Evolutionary conservation across 139 green algal species (phyloP), one percentile per base, ranked within the genome.

Genomic region (Axilococcus clingmanii): DNA sequence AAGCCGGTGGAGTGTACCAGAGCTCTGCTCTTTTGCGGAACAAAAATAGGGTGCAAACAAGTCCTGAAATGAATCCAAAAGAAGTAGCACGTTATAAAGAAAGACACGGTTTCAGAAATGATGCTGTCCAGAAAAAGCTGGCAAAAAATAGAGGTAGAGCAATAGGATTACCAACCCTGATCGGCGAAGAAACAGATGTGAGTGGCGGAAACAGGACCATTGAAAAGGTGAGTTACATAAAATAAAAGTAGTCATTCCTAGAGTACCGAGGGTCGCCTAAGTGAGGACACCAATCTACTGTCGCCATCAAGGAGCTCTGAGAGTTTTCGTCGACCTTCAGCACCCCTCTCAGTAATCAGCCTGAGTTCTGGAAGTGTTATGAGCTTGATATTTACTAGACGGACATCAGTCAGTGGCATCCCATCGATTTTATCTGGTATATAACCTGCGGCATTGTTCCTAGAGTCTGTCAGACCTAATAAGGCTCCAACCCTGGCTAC

Each of bases 361-460:
- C 69, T 62, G 30, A 81, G 44, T 57, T 81, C 73, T 9, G 54
- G 25, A 23, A 81, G 65, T 15, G 60, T 65, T 30, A 81, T 63
- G 44, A 81, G 73, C 57, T 81, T 81, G 57, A 81, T 76, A 61
- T 74, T 81, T n/a, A 81, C 65, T 9, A 81, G 50, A 12, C 52
- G 34, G 25, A 81, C 73, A 17, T 81, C 73, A 1, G 73, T 80
- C 9, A 81, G 49, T 19, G 73, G 73, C 62, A 73, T 79, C 44
- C 52, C 58, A 1, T 63, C 56, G 33, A 81, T 68, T 7, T 38
- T 50, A 16, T 76, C 55, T 0, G 72, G 69, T 20, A 78, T 38
- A n/a, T n/a, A n/a, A n/a, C 25, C 63, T 75, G 62, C 36, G 17
- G 22, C 7, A 46, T 16, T 25, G 12, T 37, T 36, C 23, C 9